Evolutionary conservation across 1,139 yeast species (phyloP), one percentile per base, ranked within the genome.

Genomic region (Lodderomyces elongisporus): DNA sequence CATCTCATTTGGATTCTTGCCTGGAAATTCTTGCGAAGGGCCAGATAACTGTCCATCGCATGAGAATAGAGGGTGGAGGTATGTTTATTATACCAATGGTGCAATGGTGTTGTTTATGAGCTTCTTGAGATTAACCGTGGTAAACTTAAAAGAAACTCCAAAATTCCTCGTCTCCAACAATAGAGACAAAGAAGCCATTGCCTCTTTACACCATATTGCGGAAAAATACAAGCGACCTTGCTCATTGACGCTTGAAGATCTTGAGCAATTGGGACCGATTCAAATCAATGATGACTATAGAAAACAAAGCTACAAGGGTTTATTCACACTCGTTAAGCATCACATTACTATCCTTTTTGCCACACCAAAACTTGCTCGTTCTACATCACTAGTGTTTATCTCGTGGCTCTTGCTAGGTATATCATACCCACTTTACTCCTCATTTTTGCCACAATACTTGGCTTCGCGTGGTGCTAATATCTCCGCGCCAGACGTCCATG

Each of bases 321-420:
- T 51, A 17, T 33, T 49, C 5, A 36, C 21, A 14, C 45, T 45
- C 24, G 33, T 45, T 14, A 34, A 27, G 27, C 38, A 48, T 3
- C 70, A 69, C 39, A 31, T 64, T 7, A 42, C 48, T 14, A 43
- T 58, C 1, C 52, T 74, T 32, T 74, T 70, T 47, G 51, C 58
- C 10, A 62, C 57, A 27, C 60, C 46, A 38, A 58, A 46, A 30
- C 58, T 73, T 42, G 62, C 62, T 4, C 46, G 56, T 30, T 68
- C 76, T 3, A 62, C 74, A 1, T 13, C 48, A 13, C 49, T 74
- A 29, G 48, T 72, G 25, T 55, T 70, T 37, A 28, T 58, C 3
- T 68, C 76, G 1, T 74, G 80, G 79, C 49, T 60, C 2, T 48
- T 70, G 27, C 60, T 74, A 37, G 80, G 80, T 31, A 57, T 74